Evolutionary conservation across 176 grass and related monocot genomes (phyloP).

Genomic region (Zoysia pacifica): DNA sequence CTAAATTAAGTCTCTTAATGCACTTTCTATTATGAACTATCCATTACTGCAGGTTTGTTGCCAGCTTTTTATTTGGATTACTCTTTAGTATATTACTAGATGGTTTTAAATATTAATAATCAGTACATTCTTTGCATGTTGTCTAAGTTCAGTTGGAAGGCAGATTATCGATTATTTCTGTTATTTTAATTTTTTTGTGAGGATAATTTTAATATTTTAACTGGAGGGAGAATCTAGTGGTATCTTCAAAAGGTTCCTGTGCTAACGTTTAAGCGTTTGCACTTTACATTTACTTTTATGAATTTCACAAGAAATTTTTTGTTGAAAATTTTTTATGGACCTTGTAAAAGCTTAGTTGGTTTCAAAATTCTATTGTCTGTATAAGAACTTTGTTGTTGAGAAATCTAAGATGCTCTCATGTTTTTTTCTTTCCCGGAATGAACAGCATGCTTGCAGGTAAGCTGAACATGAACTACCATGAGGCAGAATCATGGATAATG

Average conservation of each 20-base stretch:
- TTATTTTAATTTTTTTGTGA: not conserved
- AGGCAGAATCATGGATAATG: conserved; percentile 80
- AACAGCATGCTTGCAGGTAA: conserved; percentile 74
- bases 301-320: not conserved
- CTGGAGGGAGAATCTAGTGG: not conserved
- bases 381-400: not conserved
- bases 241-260: not conserved
- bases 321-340: not conserved
- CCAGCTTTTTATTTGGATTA: not conserved
- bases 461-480: conserved; percentile 88
- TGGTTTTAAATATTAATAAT: not conserved
- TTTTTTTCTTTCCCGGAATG: conserved; percentile 26
- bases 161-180: not conserved
- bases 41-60: not conserved
- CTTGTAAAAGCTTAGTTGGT: not conserved
- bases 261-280: not conserved
- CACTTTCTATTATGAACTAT: not conserved
- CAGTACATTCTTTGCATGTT: not conserved
- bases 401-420: not conserved
- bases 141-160: not conserved
- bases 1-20: not conserved
- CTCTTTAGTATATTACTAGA: not conserved
- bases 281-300: not conserved
- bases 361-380: not conserved
- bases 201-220: not conserved